Conservation (phyloP, 164 flowering plant genomes). For the Vitis cinerea region DNA sequence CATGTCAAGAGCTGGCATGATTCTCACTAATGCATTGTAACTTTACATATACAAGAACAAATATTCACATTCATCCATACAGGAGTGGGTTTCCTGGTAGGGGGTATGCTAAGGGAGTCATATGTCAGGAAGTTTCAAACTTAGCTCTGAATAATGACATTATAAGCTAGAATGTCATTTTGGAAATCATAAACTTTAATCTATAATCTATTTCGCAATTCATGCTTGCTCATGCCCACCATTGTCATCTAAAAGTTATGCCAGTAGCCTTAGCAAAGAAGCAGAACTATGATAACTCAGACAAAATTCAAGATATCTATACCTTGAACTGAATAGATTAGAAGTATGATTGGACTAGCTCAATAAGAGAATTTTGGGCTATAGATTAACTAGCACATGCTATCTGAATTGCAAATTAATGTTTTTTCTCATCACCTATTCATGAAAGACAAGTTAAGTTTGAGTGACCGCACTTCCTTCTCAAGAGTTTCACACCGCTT, state of each 20-base stretch:
- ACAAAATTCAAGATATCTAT: neutral
- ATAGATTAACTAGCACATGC: neutral
- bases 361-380: neutral
- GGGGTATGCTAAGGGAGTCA: neutral
- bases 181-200: no score
- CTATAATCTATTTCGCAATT: neutral
- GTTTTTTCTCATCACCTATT: conserved; percentile 47
- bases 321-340: neutral
- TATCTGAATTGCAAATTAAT: neutral
- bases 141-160: no score
- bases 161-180: no score
- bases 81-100: neutral
- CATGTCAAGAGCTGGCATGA: no score
- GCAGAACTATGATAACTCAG: neutral
- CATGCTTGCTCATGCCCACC: neutral
- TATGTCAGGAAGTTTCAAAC: no score
- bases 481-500: conserved; percentile 81
- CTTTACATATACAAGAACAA: no score
- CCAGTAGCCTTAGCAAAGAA: no score
- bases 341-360: neutral
- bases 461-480: conserved; percentile 86
- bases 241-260: neutral
- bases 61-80: no score
- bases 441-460: conserved; percentile 84
- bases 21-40: neutral